A percentile compares a stretch with the other conserved stretches of the same genome.
These are phyloP conservation scores for Cyamopsis tetragonoloba DNA, from an alignment of 306 rosid genomes.

Conservation along the genomic window DNA sequence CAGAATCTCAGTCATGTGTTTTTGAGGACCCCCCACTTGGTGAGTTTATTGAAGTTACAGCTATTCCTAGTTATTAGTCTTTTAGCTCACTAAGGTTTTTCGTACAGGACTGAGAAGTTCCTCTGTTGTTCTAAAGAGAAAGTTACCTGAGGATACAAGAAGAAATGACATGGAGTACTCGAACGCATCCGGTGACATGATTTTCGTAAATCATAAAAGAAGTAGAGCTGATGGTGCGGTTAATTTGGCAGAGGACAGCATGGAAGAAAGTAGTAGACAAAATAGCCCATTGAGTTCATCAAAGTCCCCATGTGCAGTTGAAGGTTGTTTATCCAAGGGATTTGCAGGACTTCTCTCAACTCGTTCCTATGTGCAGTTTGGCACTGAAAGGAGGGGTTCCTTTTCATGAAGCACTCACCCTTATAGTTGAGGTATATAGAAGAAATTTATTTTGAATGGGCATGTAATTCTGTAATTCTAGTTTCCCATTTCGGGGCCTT, in stretches of 20 bases:
- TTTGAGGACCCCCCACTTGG: constrained; percentile 66
- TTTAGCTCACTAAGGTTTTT: constrained; percentile 25
- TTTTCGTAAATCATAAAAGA: constrained; percentile 46
- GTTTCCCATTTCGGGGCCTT: background rate
- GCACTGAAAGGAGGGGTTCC: constrained; percentile 56
- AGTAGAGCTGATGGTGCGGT: constrained; percentile 33
- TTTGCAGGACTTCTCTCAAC: constrained; percentile 79
- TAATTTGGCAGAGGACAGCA: constrained; percentile 40
- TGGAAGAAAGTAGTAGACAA: constrained; percentile 51
- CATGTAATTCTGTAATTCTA: constrained; percentile 1
- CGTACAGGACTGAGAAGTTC: constrained; percentile 50
- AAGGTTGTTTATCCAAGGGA: constrained; percentile 81
- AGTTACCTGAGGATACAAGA: constrained; percentile 42
- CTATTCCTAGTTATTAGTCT: background rate
- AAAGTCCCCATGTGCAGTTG: constrained; percentile 79
- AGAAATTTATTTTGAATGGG: background rate
- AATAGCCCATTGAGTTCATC: constrained; percentile 56
- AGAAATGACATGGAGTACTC: constrained; percentile 42
- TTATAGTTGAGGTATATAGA: constrained; percentile 15
- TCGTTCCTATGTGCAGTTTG: constrained; percentile 46
- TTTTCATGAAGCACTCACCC: constrained; percentile 32
- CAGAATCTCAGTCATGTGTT: constrained; percentile 52
- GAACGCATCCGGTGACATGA: constrained; percentile 24
- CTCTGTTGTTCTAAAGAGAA: constrained; percentile 77
- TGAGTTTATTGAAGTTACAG: constrained; percentile 33